Evolutionary conservation across 2,329 filamentous ascomycete species (phyloP).

Genomic region (Fusarium sp.): DNA sequence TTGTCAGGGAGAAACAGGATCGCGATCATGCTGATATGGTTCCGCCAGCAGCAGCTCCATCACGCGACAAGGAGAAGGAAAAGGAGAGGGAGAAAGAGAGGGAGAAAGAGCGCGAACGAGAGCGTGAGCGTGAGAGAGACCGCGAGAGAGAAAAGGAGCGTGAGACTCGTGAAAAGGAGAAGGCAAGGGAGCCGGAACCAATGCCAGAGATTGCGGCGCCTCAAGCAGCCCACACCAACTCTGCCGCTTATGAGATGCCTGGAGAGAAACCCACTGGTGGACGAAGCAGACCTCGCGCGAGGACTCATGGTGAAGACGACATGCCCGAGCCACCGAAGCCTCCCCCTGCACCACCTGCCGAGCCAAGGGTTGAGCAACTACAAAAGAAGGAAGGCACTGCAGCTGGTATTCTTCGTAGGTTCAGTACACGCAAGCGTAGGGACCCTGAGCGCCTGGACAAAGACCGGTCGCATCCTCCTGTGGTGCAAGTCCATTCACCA

Average conservation of each 20-base stretch:
- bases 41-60: constrained; percentile 60
- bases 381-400: constrained; percentile 89
- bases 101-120: constrained; percentile 44
- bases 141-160: constrained; percentile 23
- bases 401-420: constrained; percentile 83
- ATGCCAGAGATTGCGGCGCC: constrained; percentile 84
- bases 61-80: constrained; percentile 51
- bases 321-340: constrained; percentile 68
- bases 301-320: constrained; percentile 96
- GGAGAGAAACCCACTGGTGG: constrained; percentile 89
- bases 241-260: constrained; percentile 85
- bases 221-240: constrained; percentile 89
- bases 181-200: constrained; percentile 55
- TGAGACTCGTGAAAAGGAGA: constrained; percentile 45
- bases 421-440: constrained; percentile 86
- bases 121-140: constrained; percentile 49
- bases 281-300: constrained; percentile 83
- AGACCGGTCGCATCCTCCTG: constrained; percentile 76
- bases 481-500: constrained; percentile 83
- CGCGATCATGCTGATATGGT: constrained; percentile 67
- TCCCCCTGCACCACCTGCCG: constrained; percentile 53
- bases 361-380: constrained; percentile 69
- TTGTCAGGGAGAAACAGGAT: constrained; percentile 94
- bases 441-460: constrained; percentile 73
- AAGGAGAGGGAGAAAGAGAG: constrained; percentile 46